Evolutionary conservation across 192 early-diverging fungal species (phyloP).

Genomic region (Coemansia sp.): DNA sequence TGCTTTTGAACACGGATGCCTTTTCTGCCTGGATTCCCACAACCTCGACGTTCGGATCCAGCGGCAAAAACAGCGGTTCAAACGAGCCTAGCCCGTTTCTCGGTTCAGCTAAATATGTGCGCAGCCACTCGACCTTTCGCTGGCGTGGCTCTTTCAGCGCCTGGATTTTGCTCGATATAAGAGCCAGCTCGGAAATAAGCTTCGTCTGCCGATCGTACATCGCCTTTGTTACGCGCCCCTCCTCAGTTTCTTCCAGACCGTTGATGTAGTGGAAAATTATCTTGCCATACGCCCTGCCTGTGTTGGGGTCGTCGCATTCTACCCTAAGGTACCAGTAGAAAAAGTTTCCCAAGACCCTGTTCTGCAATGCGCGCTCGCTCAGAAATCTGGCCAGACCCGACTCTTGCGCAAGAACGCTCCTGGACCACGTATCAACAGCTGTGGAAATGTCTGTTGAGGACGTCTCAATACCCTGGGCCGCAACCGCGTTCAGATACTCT

Average conservation of each 20-base stretch:
- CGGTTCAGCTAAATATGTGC: conserved; percentile 73
- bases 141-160: conserved; percentile 77
- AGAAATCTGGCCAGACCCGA: conserved; percentile 83
- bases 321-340: conserved; percentile 98
- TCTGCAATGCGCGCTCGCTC: conserved; percentile 81
- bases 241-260: conserved; percentile 57
- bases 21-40: conserved; percentile 81
- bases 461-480: conserved; percentile 30
- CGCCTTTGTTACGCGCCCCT: conserved; percentile 66
- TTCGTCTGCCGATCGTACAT: conserved; percentile 81
- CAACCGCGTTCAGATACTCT: conserved; percentile 65
- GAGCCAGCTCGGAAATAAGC: conserved; percentile 72
- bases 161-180: conserved; percentile 73
- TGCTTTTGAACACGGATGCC: conserved; percentile 88
- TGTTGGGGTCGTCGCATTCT: conserved; percentile 83
- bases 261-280: conserved; percentile 81
- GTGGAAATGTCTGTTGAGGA: conserved; percentile 7
- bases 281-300: conserved; percentile 84
- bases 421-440: conserved; percentile 23
- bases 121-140: conserved; percentile 88
- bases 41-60: conserved; percentile 88
- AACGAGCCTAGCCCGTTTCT: conserved; percentile 81
- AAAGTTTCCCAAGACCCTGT: conserved; percentile 86
- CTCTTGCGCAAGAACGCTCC: conserved; percentile 49
- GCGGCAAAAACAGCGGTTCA: conserved; percentile 79